Evolutionary conservation across 805 yeast genomes (phyloP).

Genomic region (Saccharomycopsis fermentans): DNA sequence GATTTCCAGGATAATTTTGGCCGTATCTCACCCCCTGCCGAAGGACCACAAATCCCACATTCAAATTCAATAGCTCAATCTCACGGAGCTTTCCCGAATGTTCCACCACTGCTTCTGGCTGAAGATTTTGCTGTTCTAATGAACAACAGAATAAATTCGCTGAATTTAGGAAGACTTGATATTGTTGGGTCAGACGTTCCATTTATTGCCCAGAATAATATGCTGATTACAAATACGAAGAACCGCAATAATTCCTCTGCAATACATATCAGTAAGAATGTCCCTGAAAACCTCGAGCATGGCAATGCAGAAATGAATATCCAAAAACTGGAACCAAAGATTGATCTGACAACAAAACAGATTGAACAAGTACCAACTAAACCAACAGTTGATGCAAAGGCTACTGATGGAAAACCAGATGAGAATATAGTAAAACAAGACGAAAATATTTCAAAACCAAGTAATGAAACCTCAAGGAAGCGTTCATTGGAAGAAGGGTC

Average conservation of each 20-base stretch:
- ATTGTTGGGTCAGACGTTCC: background rate
- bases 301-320: too few species aligned
- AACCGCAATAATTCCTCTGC: background rate
- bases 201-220: background rate
- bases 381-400: background rate
- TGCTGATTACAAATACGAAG: background rate
- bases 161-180: background rate
- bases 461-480: background rate
- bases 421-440: too few species aligned
- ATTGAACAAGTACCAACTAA: background rate
- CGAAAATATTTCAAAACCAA: too few species aligned
- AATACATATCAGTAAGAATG: too few species aligned
- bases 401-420: background rate
- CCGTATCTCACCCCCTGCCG: background rate
- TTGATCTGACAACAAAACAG: background rate
- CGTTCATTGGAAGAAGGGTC: background rate
- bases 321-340: too few species aligned
- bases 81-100: background rate
- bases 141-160: background rate
- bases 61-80: background rate
- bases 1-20: background rate
- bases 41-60: background rate
- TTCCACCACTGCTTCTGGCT: background rate
- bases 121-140: background rate
- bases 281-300: too few species aligned